Evolutionary conservation across 129 eudicot species (phyloP).

Genomic region (Arctium minus): DNA sequence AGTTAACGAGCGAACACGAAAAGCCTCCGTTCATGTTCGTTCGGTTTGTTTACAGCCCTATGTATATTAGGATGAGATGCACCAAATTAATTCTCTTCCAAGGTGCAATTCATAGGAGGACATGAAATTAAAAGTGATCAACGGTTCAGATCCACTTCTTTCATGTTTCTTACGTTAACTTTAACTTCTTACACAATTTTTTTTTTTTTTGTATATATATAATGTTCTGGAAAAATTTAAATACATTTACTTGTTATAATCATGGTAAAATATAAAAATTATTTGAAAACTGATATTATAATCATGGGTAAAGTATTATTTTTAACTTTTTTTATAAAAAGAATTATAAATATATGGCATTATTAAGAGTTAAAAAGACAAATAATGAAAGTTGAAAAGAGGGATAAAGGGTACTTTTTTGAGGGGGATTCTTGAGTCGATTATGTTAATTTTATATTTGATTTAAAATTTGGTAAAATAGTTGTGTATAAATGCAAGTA

Average conservation of each 20-base stretch:
- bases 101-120: too few relatives aligned
- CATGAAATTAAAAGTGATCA: too few relatives aligned
- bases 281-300: background rate
- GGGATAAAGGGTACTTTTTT: conserved; percentile 18
- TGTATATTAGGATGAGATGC: too few relatives aligned
- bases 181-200: too few relatives aligned
- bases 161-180: too few relatives aligned
- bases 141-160: too few relatives aligned
- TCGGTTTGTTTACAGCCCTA: too few relatives aligned
- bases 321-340: background rate
- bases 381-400: conserved; percentile 14
- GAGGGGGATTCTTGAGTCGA: conserved; percentile 24
- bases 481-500: conserved; percentile 12
- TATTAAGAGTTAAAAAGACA: background rate
- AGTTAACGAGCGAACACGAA: too few relatives aligned
- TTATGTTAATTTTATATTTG: background rate
- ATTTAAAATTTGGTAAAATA: background rate
- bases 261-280: background rate
- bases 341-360: background rate
- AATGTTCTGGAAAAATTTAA: too few relatives aligned
- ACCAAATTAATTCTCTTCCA: too few relatives aligned
- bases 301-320: background rate
- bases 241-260: background rate
- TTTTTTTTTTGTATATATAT: too few relatives aligned
- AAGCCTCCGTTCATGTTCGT: too few relatives aligned